Evolutionary conservation across 1,139 yeast genomes (phyloP), one percentile per base, ranked within the genome.

Genomic region (Magnusiomyces suaveolens): DNA sequence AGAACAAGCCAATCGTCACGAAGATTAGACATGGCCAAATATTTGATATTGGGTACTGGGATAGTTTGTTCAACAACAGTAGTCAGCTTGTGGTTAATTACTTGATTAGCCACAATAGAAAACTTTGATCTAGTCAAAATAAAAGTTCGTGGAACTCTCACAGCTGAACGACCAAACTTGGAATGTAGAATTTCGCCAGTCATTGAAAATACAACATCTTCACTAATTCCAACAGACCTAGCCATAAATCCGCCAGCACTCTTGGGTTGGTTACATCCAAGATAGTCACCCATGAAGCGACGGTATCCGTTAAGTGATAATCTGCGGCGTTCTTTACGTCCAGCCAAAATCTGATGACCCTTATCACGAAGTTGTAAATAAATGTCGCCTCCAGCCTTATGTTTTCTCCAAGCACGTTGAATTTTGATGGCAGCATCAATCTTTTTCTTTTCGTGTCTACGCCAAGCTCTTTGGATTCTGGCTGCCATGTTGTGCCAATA

Each of bases 401-500:
- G 81, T 58, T 80, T 83, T 68, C 94, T 81, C 86, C 95, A 88
- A 49, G 89, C 84, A 59, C 84, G 79, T 72, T 94, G 98, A 50
- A 92, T 82, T 52, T 77, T 79, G 59, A 79, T 82, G 0, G 97
- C 97, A 26, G 96, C 92, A 65, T 88, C 96, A 57, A 83, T 85
- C 70, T 90, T 84, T 65, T 87, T 78, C 67, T 83, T 83, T 59
- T 84, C 72, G 66, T 85, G 87, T 62, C 87, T 77, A 73, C 98
- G 80, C 90, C 97, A 89, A 3, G 98, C 97, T 62, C 97, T 80
- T 73, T 94, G 99, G 62, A 94, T 92, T 63, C 96, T 80, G 1
- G 96, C 90, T 1, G 98, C 98, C 96, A 92, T 94, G 64, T 87
- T 88, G 66, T 89, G 94, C 98, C 98, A 94, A 68, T 89, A 94